Conservation (phyloP, 129 eudicot genomes). For the Chrysanthemum seticuspe region DNA sequence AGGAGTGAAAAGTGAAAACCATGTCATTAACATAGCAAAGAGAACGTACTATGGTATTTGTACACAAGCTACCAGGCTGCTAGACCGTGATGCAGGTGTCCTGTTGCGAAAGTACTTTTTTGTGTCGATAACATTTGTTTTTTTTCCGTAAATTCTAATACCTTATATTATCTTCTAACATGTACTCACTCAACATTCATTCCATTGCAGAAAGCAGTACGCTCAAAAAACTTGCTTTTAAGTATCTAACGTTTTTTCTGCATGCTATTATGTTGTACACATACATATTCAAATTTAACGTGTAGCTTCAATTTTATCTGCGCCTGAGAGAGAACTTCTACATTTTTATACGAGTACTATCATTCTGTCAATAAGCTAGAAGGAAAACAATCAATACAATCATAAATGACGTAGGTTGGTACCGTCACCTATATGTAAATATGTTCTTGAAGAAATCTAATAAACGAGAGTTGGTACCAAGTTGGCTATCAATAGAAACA, state of each 20-base stretch:
- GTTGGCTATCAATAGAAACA: too few species aligned
- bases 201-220: not conserved
- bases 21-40: not conserved
- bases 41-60: not conserved
- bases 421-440: too few species aligned
- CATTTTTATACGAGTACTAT: too few species aligned
- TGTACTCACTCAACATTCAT: not conserved
- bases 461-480: too few species aligned
- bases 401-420: too few species aligned
- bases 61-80: conserved; percentile 11
- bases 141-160: not conserved
- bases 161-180: not conserved
- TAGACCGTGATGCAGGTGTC: conserved; percentile 8
- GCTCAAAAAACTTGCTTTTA: not conserved
- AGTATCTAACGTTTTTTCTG: not conserved
- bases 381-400: too few species aligned
- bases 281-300: not conserved
- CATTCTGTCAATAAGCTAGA: too few species aligned
- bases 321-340: not conserved
- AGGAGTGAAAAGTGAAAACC: not conserved
- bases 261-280: not conserved
- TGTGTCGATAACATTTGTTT: not conserved
- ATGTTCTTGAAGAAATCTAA: too few species aligned
- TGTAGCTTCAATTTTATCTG: not conserved
- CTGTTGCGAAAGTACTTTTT: not conserved